Evolutionary conservation across 2,329 filamentous ascomycete genomes (phyloP).

Genomic region (Aspergillus hortae): DNA sequence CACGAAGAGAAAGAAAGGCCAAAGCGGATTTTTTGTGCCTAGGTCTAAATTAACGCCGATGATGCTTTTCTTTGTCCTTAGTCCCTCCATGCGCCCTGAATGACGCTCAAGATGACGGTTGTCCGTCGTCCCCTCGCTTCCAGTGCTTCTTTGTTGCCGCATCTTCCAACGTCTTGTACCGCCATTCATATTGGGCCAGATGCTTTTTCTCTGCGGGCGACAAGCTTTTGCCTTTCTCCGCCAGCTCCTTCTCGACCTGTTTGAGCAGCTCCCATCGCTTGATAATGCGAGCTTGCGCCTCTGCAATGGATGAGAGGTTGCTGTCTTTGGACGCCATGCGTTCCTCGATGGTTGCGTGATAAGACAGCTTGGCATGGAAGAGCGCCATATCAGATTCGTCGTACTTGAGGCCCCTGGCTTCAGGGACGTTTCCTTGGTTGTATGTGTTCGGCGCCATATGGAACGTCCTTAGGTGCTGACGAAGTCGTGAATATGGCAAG

Average conservation of each 20-base stretch:
- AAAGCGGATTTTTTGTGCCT: constrained; percentile 4
- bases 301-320: constrained; percentile 32
- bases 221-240: constrained; percentile 28
- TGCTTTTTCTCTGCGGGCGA: constrained; percentile 29
- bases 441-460: constrained; percentile 23
- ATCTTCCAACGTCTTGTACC: constrained; percentile 32
- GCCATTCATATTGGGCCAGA: constrained; percentile 33
- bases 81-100: neutral
- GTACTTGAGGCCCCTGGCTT: constrained; percentile 32
- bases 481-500: neutral
- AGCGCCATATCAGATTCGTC: constrained; percentile 37
- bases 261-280: constrained; percentile 35
- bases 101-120: neutral
- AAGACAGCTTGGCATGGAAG: constrained; percentile 34
- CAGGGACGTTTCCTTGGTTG: constrained; percentile 24
- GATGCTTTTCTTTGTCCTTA: constrained; percentile 14
- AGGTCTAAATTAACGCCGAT: constrained; percentile 26
- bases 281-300: constrained; percentile 31
- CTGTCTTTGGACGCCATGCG: constrained; percentile 29
- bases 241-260: constrained; percentile 30
- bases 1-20: neutral
- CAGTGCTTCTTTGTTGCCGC: constrained; percentile 18
- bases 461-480: neutral
- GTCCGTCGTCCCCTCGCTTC: neutral
- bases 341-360: constrained; percentile 32